Percentiles rank a stretch among this genome's conserved stretches.
Conservation (phyloP, 1,139 yeast species). For the Kazachstania sp. region DNA sequence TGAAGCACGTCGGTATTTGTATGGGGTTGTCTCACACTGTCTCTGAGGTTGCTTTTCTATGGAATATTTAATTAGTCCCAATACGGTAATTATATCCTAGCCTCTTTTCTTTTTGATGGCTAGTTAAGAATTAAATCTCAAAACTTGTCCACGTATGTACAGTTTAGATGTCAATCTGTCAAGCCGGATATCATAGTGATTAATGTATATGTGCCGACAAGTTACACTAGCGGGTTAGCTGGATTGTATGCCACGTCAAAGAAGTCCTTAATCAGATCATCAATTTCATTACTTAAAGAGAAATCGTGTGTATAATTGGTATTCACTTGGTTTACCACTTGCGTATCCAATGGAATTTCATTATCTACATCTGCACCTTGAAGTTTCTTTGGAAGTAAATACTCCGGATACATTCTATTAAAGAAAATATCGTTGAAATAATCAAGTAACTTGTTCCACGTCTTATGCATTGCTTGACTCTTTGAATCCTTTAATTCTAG, state of each 20-base stretch:
- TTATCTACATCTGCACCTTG: slow-evolving; percentile 18
- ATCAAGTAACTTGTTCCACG: slow-evolving; percentile 13
- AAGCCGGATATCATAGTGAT: neutral
- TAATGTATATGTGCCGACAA: too few species aligned
- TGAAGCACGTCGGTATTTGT: neutral
- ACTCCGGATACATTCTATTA: slow-evolving; percentile 20
- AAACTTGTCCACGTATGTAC: too few species aligned
- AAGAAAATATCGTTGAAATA: slow-evolving; percentile 24
- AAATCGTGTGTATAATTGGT: slow-evolving; percentile 28
- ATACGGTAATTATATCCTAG: too few species aligned
- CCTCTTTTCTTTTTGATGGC: too few species aligned
- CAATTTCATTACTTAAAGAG: slow-evolving; percentile 31
- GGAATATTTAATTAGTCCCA: neutral
- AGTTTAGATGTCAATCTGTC: too few species aligned
- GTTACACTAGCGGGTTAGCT: slow-evolving; percentile 8
- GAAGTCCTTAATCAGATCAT: slow-evolving; percentile 29
- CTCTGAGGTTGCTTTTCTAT: neutral
- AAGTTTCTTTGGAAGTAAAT: slow-evolving; percentile 23
- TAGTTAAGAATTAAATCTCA: too few species aligned
- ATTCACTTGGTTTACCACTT: slow-evolving; percentile 19
- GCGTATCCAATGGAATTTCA: slow-evolving; percentile 20
- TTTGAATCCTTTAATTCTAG: slow-evolving; percentile 8
- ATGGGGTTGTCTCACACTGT: neutral
- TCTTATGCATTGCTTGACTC: neutral
- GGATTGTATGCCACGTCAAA: slow-evolving; percentile 20